Evolutionary conservation across 2,329 filamentous ascomycete genomes (phyloP).

Genomic region (Lithohypha guttulata): DNA sequence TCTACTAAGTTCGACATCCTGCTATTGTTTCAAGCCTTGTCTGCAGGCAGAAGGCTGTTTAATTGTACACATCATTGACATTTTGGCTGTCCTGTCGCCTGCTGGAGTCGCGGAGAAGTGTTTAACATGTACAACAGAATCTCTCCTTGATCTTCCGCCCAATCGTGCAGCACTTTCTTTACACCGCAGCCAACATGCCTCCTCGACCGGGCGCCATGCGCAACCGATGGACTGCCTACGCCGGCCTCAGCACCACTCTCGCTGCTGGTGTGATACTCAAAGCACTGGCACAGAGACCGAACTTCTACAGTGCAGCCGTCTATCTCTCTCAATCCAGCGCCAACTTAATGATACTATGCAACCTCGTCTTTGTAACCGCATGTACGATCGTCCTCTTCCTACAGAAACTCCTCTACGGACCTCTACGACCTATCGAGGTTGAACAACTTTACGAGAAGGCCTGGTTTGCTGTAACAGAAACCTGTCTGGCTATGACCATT

Average conservation of each 20-base stretch:
- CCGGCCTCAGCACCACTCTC: conserved; percentile 42
- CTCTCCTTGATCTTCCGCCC: no score
- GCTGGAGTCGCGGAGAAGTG: no score
- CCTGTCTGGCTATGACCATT: conserved; percentile 93
- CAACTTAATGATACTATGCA: conserved; percentile 87
- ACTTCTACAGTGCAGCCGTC: conserved; percentile 97
- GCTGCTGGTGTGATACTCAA: conserved; percentile 76
- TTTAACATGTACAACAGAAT: no score
- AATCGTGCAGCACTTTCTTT: no score
- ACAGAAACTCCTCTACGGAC: conserved; percentile 82
- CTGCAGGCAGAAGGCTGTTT: no score
- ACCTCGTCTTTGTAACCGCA: conserved; percentile 73
- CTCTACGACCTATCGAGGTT: conserved; percentile 82
- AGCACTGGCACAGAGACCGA: conserved; percentile 86
- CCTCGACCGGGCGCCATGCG: conserved; percentile 7
- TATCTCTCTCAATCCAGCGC: conserved; percentile 95
- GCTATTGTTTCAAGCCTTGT: no score
- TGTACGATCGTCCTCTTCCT: conserved; percentile 73
- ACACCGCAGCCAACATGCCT: conserved; percentile 7
- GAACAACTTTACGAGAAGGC: conserved; percentile 96
- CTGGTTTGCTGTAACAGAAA: conserved; percentile 97
- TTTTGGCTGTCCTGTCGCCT: no score
- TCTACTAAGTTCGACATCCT: no score
- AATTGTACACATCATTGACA: no score
- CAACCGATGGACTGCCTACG: conserved; percentile 5